phyloP scores from a whole-genome alignment of 139 green algal species.

The Pseudopediastrum boryanum region DNA sequence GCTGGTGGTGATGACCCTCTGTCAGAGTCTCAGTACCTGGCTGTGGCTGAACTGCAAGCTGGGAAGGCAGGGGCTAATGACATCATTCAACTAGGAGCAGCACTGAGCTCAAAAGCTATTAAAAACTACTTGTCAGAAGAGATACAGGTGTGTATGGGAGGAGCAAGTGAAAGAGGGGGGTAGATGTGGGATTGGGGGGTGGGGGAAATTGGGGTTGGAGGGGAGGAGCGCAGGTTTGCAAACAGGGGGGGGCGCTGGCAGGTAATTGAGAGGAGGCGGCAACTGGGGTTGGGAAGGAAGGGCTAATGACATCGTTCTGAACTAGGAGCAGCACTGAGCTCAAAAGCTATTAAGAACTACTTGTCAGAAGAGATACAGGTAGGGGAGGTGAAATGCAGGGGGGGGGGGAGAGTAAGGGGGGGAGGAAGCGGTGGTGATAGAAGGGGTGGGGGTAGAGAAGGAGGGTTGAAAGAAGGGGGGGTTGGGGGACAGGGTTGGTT shows the following conservation, averaged over 20 bases:
- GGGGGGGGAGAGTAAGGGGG: no score
- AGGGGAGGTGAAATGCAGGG: no score
- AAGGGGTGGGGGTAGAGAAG: no score
- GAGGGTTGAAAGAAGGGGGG: no score
- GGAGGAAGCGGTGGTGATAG: no score
- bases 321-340: constrained; percentile 50
- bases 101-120: constrained; percentile 38
- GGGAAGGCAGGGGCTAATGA: constrained; percentile 50
- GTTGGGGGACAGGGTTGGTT: no score
- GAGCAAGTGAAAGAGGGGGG: no score
- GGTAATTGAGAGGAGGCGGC: no score
- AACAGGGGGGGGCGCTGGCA: no score
- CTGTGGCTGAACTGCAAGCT: constrained; percentile 25
- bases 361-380: constrained; percentile 31
- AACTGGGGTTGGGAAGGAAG: constrained; percentile 21
- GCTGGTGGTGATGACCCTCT: no score
- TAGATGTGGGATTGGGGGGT: not conserved
- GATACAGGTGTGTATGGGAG: constrained; percentile 35
- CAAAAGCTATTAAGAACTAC: constrained; percentile 28
- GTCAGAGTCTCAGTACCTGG: constrained; percentile 15
- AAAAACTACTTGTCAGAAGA: constrained; percentile 23
- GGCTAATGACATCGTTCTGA: constrained; percentile 52
- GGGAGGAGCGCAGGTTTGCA: no score
- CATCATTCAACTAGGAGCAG: constrained; percentile 47
- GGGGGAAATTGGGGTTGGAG: no score